phyloP scores from a whole-genome alignment of 2,329 filamentous ascomycete genomes.

The Colletotrichum endophyticum region DNA sequence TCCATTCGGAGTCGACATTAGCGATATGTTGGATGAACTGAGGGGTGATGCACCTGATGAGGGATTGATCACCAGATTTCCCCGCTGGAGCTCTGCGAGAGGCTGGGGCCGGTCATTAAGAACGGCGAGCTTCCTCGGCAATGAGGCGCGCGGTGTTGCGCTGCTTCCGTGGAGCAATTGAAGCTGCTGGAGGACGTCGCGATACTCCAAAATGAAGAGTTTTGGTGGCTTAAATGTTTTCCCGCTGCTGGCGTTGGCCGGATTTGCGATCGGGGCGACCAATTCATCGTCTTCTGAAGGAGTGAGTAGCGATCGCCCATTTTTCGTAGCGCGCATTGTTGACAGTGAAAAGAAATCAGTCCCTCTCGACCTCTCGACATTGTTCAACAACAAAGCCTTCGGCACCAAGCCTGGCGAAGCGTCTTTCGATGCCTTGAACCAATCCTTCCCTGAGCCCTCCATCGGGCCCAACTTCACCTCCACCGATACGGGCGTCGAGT shows the following conservation, averaged over 20 bases:
- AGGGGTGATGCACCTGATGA: background rate
- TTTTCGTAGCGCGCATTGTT: background rate
- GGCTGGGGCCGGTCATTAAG: background rate
- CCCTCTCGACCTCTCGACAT: background rate
- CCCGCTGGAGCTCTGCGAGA: background rate
- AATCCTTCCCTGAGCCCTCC: constrained; percentile 44
- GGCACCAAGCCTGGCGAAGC: constrained; percentile 48
- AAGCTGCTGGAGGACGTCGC: background rate
- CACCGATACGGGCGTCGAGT: constrained; percentile 42
- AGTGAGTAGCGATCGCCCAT: background rate
- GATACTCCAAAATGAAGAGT: background rate
- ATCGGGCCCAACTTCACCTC: constrained; percentile 41
- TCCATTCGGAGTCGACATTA: background rate
- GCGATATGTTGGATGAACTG: background rate
- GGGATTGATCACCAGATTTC: background rate
- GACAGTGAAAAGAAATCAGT: background rate
- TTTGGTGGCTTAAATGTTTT: background rate
- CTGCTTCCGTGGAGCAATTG: background rate
- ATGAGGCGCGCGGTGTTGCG: background rate
- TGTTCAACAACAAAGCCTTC: constrained; percentile 54
- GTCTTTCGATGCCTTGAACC: constrained; percentile 44
- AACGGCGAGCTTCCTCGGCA: background rate
- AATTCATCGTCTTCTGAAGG: background rate
- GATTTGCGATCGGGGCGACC: background rate
- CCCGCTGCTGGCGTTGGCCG: background rate